These are phyloP conservation scores for Plasmodium vivax DNA, from an alignment of 169 alveolate genomes.

Conservation along the genomic window DNA sequence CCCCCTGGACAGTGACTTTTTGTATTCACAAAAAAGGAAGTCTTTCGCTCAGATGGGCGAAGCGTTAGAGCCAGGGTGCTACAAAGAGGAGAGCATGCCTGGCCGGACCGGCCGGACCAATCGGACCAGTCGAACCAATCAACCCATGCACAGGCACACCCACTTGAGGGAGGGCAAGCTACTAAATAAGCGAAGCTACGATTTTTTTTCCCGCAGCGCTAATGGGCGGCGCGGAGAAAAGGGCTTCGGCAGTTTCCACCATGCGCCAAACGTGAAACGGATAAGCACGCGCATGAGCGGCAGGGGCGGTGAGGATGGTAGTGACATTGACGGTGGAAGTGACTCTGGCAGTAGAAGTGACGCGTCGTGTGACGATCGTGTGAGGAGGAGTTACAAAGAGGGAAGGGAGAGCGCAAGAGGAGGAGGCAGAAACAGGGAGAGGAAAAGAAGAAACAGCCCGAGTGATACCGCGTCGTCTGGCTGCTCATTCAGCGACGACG, in stretches of 20 bases:
- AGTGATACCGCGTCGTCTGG: background rate
- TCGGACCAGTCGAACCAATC: too few relatives aligned
- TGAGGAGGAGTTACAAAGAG: background rate
- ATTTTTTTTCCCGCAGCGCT: background rate
- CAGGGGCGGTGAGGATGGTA: background rate
- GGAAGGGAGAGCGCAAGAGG: background rate
- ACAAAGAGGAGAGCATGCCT: background rate
- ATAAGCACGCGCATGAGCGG: background rate
- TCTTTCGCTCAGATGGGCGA: background rate
- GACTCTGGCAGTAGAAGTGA: background rate
- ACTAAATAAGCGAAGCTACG: slow-evolving; percentile 7
- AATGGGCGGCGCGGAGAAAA: background rate
- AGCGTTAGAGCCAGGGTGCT: background rate
- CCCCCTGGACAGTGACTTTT: background rate
- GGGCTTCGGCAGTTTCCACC: background rate
- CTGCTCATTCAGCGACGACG: background rate
- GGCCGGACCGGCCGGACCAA: too few relatives aligned
- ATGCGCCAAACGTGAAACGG: background rate
- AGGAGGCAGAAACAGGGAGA: background rate
- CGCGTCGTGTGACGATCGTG: background rate
- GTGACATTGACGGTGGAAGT: background rate
- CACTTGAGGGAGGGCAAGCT: slow-evolving; percentile 8
- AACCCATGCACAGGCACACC: background rate
- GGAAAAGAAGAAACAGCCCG: background rate
- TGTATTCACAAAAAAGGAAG: background rate